These are phyloP conservation scores for Didymellaceae sp. DNA, from an alignment of 2,329 filamentous ascomycete genomes.

Conservation along the genomic window DNA sequence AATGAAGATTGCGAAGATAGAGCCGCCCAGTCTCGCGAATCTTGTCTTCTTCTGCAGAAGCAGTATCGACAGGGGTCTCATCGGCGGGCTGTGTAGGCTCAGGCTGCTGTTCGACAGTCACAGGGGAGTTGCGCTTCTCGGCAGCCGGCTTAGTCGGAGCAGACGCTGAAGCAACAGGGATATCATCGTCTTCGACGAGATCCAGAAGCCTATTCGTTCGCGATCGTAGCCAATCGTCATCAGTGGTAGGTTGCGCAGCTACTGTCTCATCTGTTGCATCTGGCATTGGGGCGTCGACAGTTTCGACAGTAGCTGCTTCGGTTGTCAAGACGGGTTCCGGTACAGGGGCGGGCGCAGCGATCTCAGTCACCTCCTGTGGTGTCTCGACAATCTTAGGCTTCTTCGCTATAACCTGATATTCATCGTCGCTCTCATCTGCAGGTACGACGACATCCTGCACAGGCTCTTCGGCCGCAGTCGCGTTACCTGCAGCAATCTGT, in stretches of 20 bases:
- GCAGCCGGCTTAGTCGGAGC: constrained; percentile 14
- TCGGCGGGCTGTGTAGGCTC: constrained; percentile 7
- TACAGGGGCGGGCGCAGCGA: constrained; percentile 3
- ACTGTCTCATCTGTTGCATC: constrained; percentile 21
- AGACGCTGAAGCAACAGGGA: constrained; percentile 21
- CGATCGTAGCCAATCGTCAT: constrained; percentile 91
- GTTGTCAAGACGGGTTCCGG: neutral
- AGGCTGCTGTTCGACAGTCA: constrained; percentile 14
- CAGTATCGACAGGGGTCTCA: constrained; percentile 38
- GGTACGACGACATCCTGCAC: constrained; percentile 35
- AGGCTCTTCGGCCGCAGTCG: constrained; percentile 22
- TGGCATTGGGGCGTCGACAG: constrained; percentile 29
- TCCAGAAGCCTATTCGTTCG: constrained; percentile 86
- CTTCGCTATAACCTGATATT: constrained; percentile 71
- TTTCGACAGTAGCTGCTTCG: constrained; percentile 3
- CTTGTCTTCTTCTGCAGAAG: constrained; percentile 60
- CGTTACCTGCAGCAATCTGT: constrained; percentile 20
- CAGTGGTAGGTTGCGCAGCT: constrained; percentile 61
- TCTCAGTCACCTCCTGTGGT: constrained; percentile 5
- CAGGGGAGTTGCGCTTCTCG: constrained; percentile 18
- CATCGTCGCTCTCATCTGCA: constrained; percentile 70
- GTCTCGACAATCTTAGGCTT: constrained; percentile 46
- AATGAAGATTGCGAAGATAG: constrained; percentile 89
- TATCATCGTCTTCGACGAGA: constrained; percentile 76
- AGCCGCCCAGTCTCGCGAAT: constrained; percentile 78